Conservation (phyloP, 257 asterid genomes). For the Datura wrightii region DNA sequence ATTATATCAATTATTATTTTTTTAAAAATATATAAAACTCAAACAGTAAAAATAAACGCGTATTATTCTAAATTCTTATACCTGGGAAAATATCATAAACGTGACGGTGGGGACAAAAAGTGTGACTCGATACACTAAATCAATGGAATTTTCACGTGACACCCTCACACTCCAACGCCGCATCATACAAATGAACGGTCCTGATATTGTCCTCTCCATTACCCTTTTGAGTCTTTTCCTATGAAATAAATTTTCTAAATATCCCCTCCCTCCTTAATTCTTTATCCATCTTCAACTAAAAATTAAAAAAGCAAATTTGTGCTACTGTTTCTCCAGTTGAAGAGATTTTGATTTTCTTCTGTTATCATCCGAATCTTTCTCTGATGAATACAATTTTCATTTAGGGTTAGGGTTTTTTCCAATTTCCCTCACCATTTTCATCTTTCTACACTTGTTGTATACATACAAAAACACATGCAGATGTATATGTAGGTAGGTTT, state of each 20-base stretch:
- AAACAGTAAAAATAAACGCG: too few relatives aligned
- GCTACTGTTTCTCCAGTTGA: background rate
- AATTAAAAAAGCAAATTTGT: background rate
- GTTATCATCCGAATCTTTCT: background rate
- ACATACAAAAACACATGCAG: background rate
- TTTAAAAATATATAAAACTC: too few relatives aligned
- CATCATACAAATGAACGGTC: background rate
- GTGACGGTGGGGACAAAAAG: conserved; percentile 23
- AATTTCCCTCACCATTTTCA: conserved; percentile 1
- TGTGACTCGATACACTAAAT: background rate
- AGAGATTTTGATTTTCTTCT: background rate
- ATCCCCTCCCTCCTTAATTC: background rate
- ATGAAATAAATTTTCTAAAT: background rate
- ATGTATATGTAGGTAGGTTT: background rate
- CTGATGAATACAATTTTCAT: background rate
- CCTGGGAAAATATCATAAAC: background rate
- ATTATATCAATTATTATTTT: too few relatives aligned
- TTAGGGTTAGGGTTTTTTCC: conserved; percentile 19
- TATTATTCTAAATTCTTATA: background rate
- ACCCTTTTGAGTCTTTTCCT: background rate
- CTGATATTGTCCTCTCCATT: background rate
- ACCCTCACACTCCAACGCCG: background rate
- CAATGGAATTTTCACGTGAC: background rate
- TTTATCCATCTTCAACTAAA: background rate
- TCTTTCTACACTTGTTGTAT: background rate